Conservation (phyloP, 306 rosid species). For the Trifolium fragiferum region DNA sequence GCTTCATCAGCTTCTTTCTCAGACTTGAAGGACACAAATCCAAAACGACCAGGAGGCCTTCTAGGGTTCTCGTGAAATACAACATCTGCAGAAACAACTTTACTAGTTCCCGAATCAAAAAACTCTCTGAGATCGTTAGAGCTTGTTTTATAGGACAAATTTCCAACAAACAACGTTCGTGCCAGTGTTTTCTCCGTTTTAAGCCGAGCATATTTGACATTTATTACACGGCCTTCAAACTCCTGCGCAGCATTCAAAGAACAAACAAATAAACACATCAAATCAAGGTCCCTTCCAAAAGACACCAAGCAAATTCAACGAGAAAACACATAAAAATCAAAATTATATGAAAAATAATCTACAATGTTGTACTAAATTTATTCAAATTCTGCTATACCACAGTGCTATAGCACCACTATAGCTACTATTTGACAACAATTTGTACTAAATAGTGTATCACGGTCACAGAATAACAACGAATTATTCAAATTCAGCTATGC, state of each 20-base stretch:
- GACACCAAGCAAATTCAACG: constrained; percentile 9
- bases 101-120: constrained; percentile 62
- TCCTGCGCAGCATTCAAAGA: constrained; percentile 57
- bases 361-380: background rate
- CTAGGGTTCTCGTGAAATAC: constrained; percentile 73
- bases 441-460: background rate
- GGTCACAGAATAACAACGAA: too few relatives aligned
- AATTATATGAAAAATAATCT: background rate
- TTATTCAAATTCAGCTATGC: background rate
- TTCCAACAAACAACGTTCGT: constrained; percentile 75
- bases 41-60: constrained; percentile 73
- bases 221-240: constrained; percentile 71
- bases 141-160: constrained; percentile 72
- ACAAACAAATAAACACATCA: constrained; percentile 13
- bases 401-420: background rate
- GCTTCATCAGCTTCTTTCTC: constrained; percentile 84
- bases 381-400: background rate
- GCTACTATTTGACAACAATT: background rate
- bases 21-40: constrained; percentile 83
- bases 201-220: constrained; percentile 65
- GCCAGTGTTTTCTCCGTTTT: constrained; percentile 61
- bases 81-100: constrained; percentile 68
- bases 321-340: background rate
- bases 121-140: constrained; percentile 78
- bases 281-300: background rate